A percentile compares a stretch with the other conserved stretches of the same genome.
Conservation (phyloP, 2,329 filamentous ascomycete genomes). For the Aureobasidium sp. region DNA sequence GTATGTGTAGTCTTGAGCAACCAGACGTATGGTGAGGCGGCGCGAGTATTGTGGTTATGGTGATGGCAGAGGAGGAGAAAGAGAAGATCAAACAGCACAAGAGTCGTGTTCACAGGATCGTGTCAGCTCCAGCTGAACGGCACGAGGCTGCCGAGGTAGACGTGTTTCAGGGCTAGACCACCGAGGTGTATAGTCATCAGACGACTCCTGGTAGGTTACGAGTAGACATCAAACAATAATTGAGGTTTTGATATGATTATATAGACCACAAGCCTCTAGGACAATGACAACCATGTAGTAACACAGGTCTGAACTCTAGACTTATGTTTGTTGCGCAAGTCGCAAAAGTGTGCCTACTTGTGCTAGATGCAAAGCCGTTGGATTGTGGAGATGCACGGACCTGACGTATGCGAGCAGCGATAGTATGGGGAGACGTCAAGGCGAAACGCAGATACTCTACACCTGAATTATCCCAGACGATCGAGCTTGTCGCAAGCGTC, state of each 20-base stretch:
- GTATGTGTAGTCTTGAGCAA: background rate
- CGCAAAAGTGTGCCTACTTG: background rate
- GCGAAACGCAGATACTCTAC: background rate
- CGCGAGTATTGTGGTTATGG: background rate
- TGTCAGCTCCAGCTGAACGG: slow-evolving; percentile 6
- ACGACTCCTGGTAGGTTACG: background rate
- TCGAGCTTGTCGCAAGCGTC: background rate
- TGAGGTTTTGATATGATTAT: background rate
- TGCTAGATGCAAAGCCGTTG: background rate
- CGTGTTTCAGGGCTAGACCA: slow-evolving; percentile 5
- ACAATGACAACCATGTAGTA: background rate
- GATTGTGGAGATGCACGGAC: background rate
- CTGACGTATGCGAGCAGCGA: background rate
- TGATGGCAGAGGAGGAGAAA: background rate
- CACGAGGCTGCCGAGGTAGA: slow-evolving; percentile 10
- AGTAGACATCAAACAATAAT: background rate
- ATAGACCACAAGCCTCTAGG: background rate
- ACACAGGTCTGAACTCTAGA: background rate
- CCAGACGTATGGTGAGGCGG: background rate
- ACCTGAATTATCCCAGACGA: background rate
- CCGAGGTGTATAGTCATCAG: background rate
- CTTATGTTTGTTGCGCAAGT: background rate
- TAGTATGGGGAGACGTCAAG: background rate
- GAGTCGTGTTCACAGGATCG: background rate
- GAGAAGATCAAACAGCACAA: background rate